These are phyloP conservation scores for Fusarium globosum DNA, from an alignment of 2,329 filamentous ascomycete genomes.

Conservation along the genomic window DNA sequence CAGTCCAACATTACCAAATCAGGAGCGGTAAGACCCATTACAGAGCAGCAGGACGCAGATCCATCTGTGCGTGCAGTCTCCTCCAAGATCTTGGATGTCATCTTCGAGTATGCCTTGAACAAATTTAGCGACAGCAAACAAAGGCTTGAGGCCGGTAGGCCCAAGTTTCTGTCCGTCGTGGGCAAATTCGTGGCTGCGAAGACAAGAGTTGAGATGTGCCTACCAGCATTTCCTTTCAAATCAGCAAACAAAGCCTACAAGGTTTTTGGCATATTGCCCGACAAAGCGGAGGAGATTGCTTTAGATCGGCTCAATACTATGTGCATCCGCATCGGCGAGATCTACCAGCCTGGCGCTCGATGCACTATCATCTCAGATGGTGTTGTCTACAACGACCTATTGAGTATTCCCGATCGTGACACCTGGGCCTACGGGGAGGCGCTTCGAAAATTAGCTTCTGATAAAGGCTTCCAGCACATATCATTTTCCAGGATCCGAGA, in stretches of 20 bases:
- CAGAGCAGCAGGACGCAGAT: neutral
- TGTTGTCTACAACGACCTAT: constrained; percentile 63
- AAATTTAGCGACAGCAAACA: constrained; percentile 14
- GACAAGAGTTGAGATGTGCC: constrained; percentile 30
- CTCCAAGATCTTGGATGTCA: neutral
- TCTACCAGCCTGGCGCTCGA: constrained; percentile 46
- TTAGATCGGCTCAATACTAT: constrained; percentile 43
- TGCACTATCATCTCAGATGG: constrained; percentile 63
- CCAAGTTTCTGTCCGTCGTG: neutral
- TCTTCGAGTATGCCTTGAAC: constrained; percentile 16
- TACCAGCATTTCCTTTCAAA: constrained; percentile 50
- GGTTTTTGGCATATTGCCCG: constrained; percentile 46
- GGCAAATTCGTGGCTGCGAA: neutral
- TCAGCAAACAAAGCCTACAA: constrained; percentile 50
- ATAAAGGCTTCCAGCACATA: constrained; percentile 55
- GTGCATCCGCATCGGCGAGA: constrained; percentile 42
- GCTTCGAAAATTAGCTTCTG: constrained; percentile 52
- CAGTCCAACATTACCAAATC: neutral
- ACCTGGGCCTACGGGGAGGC: constrained; percentile 62
- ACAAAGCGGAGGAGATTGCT: constrained; percentile 48
- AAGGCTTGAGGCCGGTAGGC: neutral
- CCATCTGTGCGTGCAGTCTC: neutral
- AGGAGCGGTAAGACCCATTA: neutral
- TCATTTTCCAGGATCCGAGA: constrained; percentile 59
- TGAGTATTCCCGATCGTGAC: constrained; percentile 59